These are phyloP conservation scores for Trichosporon sp. DNA, from an alignment of 1,284 basidiomycete genomes.

Conservation along the genomic window DNA sequence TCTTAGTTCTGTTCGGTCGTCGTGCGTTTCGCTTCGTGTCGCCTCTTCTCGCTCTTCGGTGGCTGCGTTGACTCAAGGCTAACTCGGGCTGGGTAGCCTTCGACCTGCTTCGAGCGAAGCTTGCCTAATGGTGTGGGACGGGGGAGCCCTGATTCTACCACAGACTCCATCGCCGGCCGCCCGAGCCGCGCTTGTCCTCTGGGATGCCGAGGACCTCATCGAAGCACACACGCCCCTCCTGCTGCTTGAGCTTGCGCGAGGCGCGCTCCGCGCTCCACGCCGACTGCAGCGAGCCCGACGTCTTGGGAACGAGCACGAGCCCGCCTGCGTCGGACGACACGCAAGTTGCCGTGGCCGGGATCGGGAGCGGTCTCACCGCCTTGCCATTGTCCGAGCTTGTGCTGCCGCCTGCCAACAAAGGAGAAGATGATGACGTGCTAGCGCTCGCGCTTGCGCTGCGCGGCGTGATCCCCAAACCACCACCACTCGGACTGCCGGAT, in stretches of 20 bases:
- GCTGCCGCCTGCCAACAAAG: not conserved
- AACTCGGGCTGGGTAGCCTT: not conserved
- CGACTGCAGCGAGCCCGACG: constrained; percentile 6
- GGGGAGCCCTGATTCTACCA: constrained; percentile 19
- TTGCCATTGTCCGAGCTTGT: not conserved
- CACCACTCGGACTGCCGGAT: not conserved
- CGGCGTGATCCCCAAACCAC: not conserved
- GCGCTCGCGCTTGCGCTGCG: not conserved
- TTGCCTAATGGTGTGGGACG: not conserved
- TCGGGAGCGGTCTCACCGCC: not conserved
- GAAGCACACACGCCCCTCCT: constrained; percentile 24
- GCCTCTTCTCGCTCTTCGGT: not conserved
- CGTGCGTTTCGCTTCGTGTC: not conserved
- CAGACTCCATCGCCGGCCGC: constrained; percentile 23
- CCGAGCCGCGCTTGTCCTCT: constrained; percentile 13
- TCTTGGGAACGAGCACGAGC: constrained; percentile 5
- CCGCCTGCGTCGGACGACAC: not conserved
- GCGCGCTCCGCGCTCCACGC: constrained; percentile 21
- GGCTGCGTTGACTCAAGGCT: not conserved
- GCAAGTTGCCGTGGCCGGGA: not conserved
- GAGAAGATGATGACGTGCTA: not conserved
- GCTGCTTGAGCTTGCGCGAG: constrained; percentile 18
- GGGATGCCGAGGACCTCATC: constrained; percentile 22
- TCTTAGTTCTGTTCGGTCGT: too few species aligned
- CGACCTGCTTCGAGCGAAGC: not conserved